Base-by-base conservation (phyloP, 2,329 filamentous ascomycete genomes). In the Sarocladium kiliense region DNA sequence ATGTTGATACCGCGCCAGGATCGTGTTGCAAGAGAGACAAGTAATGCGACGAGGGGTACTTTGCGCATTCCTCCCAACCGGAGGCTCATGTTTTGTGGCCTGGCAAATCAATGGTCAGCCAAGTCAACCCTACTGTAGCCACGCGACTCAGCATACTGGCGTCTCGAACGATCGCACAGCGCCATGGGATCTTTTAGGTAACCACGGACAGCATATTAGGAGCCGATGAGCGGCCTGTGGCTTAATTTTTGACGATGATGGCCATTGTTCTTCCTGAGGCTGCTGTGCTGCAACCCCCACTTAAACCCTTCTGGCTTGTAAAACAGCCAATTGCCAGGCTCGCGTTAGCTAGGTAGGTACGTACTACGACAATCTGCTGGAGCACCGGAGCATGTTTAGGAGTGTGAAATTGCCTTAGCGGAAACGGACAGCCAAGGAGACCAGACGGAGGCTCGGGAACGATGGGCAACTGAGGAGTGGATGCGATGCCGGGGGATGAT, bases 401-500 rank as follows among this genome's bases (percentile, higher is more conserved):
- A 14, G 9, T 12, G 18, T 23, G 30, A 51, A 34, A 51, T 51
- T 47, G 27, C 44, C 44, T 51, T 36, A 51, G 47, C 18, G 47
- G 47, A 36, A 51, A 19, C 27, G 30, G 3, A 34, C 47, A 23
- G 27, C 25, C 47, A 34, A 51, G 27, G n/a, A 14, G n/a, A 14
- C 47, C 18, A 21, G 44, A 23, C 30, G 47, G 47, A 51, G 30
- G 30, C n/a, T 18, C 47, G 27, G 30, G 39, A 23, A 51, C 3
- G 44, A 51, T 34, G 47, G 30, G 27, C 25, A 11, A 49, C 14
- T n/a, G 25, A 49, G 44, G 23, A 32, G 47, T 51, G 47, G 47
- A 36, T 51, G 47, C 47, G 47, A 51, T 51, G 30, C 47, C 47
- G 47, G 47, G 47, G 30, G 30, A 12, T n/a, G n/a, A n/a, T n/a